Percentiles rank a stretch among this genome's conserved stretches.
Evolutionary conservation across 2,329 filamentous ascomycete genomes (phyloP).

Genomic region (Claviceps humidiphila): DNA sequence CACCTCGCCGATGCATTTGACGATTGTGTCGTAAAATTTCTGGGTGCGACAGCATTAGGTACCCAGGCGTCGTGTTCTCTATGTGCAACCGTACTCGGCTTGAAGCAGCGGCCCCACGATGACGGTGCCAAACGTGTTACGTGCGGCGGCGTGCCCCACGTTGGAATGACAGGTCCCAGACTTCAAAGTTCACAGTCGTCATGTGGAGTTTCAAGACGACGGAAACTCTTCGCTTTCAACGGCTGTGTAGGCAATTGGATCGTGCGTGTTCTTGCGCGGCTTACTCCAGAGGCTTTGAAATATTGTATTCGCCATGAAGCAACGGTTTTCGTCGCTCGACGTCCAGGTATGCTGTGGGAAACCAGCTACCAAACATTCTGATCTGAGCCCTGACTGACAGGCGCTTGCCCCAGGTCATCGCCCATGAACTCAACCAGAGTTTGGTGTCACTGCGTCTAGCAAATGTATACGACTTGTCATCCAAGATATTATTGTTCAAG

Average conservation of each 20-base stretch:
- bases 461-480: constrained; percentile 93
- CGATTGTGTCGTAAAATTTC: too few relatives aligned
- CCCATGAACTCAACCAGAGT: constrained; percentile 72
- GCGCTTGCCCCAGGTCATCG: constrained; percentile 55
- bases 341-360: constrained; percentile 41
- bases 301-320: constrained; percentile 46
- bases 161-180: background rate
- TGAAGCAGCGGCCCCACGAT: constrained; percentile 6
- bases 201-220: background rate
- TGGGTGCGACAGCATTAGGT: too few relatives aligned
- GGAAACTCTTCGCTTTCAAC: background rate
- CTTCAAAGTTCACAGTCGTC: too few relatives aligned
- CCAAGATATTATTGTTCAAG: constrained; percentile 89
- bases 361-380: background rate
- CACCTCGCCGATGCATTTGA: too few relatives aligned
- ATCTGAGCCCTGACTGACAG: constrained; percentile 5
- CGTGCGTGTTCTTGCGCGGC: background rate
- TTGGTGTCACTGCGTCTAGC: constrained; percentile 70
- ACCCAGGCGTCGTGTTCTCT: too few relatives aligned
- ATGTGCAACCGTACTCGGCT: background rate
- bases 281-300: background rate
- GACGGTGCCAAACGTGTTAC: background rate
- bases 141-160: constrained; percentile 4
- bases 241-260: background rate
- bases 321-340: constrained; percentile 66